phyloP scores from a whole-genome alignment of 257 asterid species.

The Ilex aquifolium region DNA sequence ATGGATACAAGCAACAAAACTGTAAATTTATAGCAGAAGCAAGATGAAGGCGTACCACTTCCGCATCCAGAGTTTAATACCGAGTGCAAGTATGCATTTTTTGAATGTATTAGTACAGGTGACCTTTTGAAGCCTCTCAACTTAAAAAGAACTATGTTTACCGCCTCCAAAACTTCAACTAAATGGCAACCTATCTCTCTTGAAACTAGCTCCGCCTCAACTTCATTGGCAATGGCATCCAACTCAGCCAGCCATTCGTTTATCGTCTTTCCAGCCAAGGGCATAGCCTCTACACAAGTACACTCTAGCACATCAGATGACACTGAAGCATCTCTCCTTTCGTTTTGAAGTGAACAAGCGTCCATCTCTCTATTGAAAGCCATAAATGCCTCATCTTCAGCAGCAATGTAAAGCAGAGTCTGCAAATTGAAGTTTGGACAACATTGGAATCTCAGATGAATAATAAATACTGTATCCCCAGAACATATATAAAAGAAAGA shows the following conservation, averaged over 20 bases:
- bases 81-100: slow-evolving; percentile 78
- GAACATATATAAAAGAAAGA: no score
- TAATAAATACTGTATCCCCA: background rate
- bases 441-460: background rate
- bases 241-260: slow-evolving; percentile 74
- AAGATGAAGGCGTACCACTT: slow-evolving; percentile 47
- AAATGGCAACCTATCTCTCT: slow-evolving; percentile 81
- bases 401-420: slow-evolving; percentile 87
- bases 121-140: slow-evolving; percentile 79
- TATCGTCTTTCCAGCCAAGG: slow-evolving; percentile 65
- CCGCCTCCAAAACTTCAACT: slow-evolving; percentile 80
- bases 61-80: slow-evolving; percentile 67
- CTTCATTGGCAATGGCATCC: slow-evolving; percentile 76
- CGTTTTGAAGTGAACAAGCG: slow-evolving; percentile 43
- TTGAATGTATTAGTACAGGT: slow-evolving; percentile 60
- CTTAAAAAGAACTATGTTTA: slow-evolving; percentile 69
- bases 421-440: slow-evolving; percentile 9
- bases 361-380: slow-evolving; percentile 69
- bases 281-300: slow-evolving; percentile 59
- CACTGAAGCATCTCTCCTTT: slow-evolving; percentile 37
- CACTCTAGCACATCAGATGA: slow-evolving; percentile 33
- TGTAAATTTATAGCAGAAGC: background rate
- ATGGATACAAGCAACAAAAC: no score
- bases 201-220: slow-evolving; percentile 75
- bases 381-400: slow-evolving; percentile 80